Base-by-base conservation (phyloP, 1,284 basidiomycete species). In the Puccinia polysora region DNA sequence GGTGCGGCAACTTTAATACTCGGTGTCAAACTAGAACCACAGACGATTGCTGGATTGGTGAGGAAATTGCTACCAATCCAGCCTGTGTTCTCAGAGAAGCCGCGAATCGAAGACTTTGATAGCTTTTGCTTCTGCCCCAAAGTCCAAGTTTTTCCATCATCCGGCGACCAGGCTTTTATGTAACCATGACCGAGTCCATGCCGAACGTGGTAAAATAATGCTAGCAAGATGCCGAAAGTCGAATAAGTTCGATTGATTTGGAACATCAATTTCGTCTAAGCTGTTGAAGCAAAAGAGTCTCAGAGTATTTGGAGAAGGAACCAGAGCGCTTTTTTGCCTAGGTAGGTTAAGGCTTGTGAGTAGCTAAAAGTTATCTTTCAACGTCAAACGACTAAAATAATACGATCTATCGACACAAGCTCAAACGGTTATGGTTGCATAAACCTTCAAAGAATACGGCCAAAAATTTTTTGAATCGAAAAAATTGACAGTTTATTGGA, bases 1-100 rank as follows among this genome's bases (percentile, higher is more conserved):
- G 69, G 69, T 6, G 59, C 20, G 14, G 45, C 69, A 10, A 72
- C 32, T 30, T 53, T 63, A 12, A 53, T 32, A 64, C 59, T 63
- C 5, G 69, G 60, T 4, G 69, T 72, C 14, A 52, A 43, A 28
- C 49, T 28, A 30, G 49, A 63, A 20, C 69, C 60, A 34, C 69
- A 72, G 7, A 55, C 52, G 28, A 72, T 64, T 14, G 59, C 60
- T 6, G 69, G 59, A 34, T 55, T 64, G 15, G 49, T 63, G 15
- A 72, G 36, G 23, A 64, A 64, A 38, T 72, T 36, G 50, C 59
- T 63, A 20, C 69, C 69, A 38, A 72, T 64, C 69, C 69, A 63
- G 15, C 69, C 69, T 2, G 69, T 72, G 32, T 72, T 72, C 20
- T 64, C 47, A 18, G 69, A 62, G 59, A 62, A 62, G 15, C 59